These are phyloP conservation scores for Toxoplasma gondii DNA, from an alignment of 169 alveolate species.

Conservation along the genomic window DNA sequence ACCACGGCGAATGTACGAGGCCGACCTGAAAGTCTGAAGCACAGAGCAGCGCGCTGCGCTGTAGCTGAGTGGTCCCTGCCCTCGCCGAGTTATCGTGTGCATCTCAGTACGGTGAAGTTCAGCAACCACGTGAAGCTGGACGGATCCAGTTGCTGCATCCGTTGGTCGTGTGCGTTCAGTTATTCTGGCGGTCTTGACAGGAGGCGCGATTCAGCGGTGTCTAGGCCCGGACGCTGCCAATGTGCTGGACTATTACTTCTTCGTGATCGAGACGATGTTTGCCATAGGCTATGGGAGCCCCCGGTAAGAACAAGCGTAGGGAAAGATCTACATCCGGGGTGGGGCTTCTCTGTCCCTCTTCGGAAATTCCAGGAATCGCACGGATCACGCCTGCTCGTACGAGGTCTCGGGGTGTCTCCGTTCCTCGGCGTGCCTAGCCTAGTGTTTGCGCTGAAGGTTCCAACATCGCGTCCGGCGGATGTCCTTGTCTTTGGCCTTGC, in stretches of 20 bases:
- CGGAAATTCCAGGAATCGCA: background rate
- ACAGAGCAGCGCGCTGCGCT: too few relatives aligned
- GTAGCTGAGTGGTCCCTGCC: too few relatives aligned
- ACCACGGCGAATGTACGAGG: too few relatives aligned
- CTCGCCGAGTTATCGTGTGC: too few relatives aligned
- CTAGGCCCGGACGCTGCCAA: conserved; percentile 65
- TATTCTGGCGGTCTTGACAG: conserved; percentile 60
- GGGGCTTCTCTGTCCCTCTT: background rate
- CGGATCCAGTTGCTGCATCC: too few relatives aligned
- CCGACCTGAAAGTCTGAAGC: too few relatives aligned
- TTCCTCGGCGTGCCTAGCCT: too few relatives aligned
- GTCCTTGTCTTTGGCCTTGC: background rate
- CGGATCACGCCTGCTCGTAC: too few relatives aligned
- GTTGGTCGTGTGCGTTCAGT: conserved; percentile 17
- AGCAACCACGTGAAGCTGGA: too few relatives aligned
- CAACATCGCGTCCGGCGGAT: background rate
- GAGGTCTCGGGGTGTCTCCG: too few relatives aligned
- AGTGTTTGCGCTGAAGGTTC: background rate
- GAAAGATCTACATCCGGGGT: too few relatives aligned
- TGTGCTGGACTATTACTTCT: conserved; percentile 71
- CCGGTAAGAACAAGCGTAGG: conserved; percentile 35
- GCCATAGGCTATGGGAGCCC: conserved; percentile 78
- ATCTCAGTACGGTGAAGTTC: too few relatives aligned
- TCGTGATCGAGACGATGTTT: conserved; percentile 77
- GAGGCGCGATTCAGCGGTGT: conserved; percentile 69